Conservation (phyloP, 805 yeast genomes). For the Hanseniaspora valbyensis region DNA sequence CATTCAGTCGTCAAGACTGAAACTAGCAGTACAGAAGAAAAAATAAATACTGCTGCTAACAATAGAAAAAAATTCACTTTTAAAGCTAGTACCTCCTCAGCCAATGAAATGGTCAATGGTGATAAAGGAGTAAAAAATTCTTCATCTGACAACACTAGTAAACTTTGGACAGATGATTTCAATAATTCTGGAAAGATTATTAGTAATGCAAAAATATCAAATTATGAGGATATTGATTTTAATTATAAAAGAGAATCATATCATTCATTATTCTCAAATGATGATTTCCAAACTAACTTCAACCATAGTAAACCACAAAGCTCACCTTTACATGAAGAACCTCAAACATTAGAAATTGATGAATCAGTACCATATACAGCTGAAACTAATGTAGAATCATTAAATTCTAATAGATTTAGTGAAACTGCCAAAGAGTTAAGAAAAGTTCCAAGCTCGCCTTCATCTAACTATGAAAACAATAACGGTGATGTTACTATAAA, state of each 20-base stretch:
- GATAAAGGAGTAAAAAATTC: too few relatives aligned
- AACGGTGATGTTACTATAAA: neutral
- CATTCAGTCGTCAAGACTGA: constrained; percentile 7
- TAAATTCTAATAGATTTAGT: neutral
- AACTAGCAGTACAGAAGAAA: neutral
- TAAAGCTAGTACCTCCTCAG: constrained; percentile 6
- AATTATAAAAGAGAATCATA: constrained; percentile 18
- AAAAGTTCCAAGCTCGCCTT: neutral
- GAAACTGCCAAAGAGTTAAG: neutral
- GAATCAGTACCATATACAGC: neutral
- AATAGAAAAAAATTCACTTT: constrained; percentile 4
- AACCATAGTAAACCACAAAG: neutral
- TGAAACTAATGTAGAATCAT: neutral
- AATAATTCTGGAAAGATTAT: neutral
- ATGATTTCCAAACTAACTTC: neutral
- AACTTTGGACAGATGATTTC: neutral
- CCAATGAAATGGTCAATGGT: neutral
- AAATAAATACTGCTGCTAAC: neutral
- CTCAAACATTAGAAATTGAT: neutral
- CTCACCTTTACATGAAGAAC: constrained; percentile 9
- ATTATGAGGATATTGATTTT: neutral
- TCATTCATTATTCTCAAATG: constrained; percentile 19
- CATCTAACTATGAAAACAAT: neutral
- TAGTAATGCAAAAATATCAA: neutral
- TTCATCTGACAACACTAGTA: neutral